Evolutionary conservation across 2,329 filamentous ascomycete genomes (phyloP), one percentile per base, ranked within the genome.

Genomic region (Arachnomyces sp.): DNA sequence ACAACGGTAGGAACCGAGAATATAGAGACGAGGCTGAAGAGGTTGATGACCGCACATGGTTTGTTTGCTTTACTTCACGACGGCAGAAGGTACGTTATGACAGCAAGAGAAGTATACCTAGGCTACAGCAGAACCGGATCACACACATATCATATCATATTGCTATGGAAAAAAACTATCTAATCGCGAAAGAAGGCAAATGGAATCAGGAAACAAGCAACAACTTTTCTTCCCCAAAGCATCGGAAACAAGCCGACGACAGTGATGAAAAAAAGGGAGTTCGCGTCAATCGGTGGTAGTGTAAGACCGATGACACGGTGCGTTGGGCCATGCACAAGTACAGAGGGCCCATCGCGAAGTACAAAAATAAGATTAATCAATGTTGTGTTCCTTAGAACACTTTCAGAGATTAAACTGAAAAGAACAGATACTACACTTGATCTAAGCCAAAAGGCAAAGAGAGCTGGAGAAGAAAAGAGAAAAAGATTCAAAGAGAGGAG

Each of bases 361-460:
- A 52, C 72, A 86, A 86, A 82, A 84, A 89, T 86, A 75, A 73
- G 81, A 78, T 78, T 86, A 88, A 89, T 86, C 81, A 78, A 72
- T 73, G 75, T 76, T 77, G 73, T 72, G 71, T 71, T 72, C 78
- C 73, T 70, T 84, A 77, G 79, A 73, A 72, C 73, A 74, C 75
- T 87, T 85, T 83, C 83, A 89, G 84, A 84, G 81, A 87, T 88
- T 88, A 89, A 88, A 87, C 84, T 89, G 81, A 86, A 84, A 87
- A 88, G 84, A 89, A 88, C 83, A 86, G 82, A 86, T 87, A 87
- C 83, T 87, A 86, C 82, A 87, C 82, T 86, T 87, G 83, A 87
- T 87, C 83, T 86, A 84, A 85, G 78, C 78, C 67, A 66, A 73
- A 74, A 69, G 68, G 70, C 65, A 68, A 67, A 66, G 63, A 68